Evolutionary conservation across 2,329 filamentous ascomycete genomes (phyloP), one percentile per base, ranked within the genome.

Genomic region (Talaromyces funiculosus): DNA sequence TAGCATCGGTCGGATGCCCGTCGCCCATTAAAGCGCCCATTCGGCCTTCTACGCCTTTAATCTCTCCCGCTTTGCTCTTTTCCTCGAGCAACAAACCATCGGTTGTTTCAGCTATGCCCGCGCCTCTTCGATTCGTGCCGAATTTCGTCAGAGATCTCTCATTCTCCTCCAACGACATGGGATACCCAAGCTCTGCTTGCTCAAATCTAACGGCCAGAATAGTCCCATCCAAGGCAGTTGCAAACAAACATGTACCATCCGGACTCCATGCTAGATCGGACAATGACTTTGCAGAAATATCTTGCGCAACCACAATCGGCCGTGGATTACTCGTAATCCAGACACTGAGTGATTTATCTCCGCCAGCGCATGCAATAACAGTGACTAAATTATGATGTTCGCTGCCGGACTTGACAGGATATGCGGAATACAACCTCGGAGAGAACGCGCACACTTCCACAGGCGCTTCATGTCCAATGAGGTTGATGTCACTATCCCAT

Each of bases 1-100:
- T 72, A 55, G 80, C 78, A 42, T 85, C 84, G 3, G 81, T 78
- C 3, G 82, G 78, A 57, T 82, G 82, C 18, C 84, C 83, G 70
- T 96, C 92, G 5, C 93, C 93, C 94, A 99, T 99, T 38, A 99
- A 77, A n/a, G 93, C 93, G 12, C 94, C 94, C 94, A 99, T 99
- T 65, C 93, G 86, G 2, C 92, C 94, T 75, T 99, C 90, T 0
- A 93, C 92, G 4, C 89, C 92, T 65, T 88, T 90, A 33, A 93
- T 83, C 72, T 99, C 94, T 22, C 89, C 93, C 45, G 89, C 92
- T 71, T 95, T 97, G 76, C 92, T 96, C 72, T 88, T 89, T 67
- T 95, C 92, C 75, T 99, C 94, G 0, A 99, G 78, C 38, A 90
- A 82, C 45, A 97, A 77, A 0, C 91, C 90, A 68, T 97, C 91